Evolutionary conservation across 2,329 filamentous ascomycete species (phyloP).

Genomic region (Stachybotrys chlorohalonatus): DNA sequence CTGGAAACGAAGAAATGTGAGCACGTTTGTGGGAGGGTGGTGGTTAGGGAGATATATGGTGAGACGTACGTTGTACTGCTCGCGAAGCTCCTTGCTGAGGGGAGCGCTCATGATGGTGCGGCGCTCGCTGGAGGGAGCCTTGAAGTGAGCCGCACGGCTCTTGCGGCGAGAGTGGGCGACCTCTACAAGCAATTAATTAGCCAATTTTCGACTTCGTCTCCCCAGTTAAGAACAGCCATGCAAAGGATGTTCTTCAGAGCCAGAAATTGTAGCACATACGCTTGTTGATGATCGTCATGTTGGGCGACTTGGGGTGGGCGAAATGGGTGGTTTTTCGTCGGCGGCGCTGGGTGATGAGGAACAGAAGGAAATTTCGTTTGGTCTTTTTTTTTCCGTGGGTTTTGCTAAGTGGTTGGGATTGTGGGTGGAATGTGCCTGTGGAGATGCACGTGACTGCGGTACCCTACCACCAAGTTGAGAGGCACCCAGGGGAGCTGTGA

Average conservation of each 20-base stretch:
- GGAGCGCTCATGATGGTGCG: constrained; percentile 96
- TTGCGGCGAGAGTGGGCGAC: constrained; percentile 83
- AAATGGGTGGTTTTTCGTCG: constrained; percentile 12
- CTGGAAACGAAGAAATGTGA: constrained; percentile 32
- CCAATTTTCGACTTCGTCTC: background rate
- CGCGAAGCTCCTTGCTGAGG: constrained; percentile 91
- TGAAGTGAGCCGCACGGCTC: constrained; percentile 98
- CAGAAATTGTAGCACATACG: constrained; percentile 26
- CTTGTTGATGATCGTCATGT: constrained; percentile 62
- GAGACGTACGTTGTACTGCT: constrained; percentile 89
- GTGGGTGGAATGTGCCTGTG: constrained; percentile 11
- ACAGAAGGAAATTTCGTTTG: constrained; percentile 1
- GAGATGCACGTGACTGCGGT: constrained; percentile 20
- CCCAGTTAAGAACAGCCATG: background rate
- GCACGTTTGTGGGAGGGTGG: background rate
- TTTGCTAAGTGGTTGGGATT: constrained; percentile 4
- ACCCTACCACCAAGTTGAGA: background rate
- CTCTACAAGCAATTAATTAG: constrained; percentile 27
- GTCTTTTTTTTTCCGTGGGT: background rate
- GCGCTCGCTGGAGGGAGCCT: constrained; percentile 86
- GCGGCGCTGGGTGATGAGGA: constrained; percentile 18
- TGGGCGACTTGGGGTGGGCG: constrained; percentile 16
- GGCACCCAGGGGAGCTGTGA: too few relatives aligned
- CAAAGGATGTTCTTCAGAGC: background rate
- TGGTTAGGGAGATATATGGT: background rate